Evolutionary conservation across 257 asterid genomes (phyloP).

Genomic region (Mentha longifolia): DNA sequence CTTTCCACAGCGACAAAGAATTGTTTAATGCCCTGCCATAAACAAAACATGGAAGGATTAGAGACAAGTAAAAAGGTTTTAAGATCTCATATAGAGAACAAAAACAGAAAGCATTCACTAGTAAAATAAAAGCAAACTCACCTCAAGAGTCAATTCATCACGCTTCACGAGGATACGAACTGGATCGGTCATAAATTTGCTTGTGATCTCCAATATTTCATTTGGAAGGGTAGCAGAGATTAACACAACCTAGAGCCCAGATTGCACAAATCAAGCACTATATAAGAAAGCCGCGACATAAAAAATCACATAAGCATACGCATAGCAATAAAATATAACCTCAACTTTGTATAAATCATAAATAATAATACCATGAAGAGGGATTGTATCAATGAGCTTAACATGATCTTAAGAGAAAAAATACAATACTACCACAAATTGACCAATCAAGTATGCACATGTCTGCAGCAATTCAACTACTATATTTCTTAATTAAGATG

Average conservation of each 20-base stretch:
- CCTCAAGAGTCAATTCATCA: conserved; percentile 99
- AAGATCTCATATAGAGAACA: conserved; percentile 17
- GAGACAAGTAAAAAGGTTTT: conserved; percentile 14
- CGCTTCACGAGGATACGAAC: conserved; percentile 97
- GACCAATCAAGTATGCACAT: too few relatives aligned
- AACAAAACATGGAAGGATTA: not conserved
- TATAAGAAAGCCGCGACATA: conserved; percentile 19
- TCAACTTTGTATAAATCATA: not conserved
- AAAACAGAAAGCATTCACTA: not conserved
- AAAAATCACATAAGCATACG: conserved; percentile 8
- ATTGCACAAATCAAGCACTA: conserved; percentile 7
- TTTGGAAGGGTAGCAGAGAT: conserved; percentile 98
- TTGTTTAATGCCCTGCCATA: conserved; percentile 90
- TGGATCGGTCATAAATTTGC: conserved; percentile 99
- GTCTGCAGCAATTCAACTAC: too few relatives aligned
- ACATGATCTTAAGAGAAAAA: too few relatives aligned
- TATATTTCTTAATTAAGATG: too few relatives aligned
- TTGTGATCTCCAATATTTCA: conserved; percentile 92
- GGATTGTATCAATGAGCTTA: not conserved
- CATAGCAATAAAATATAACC: not conserved
- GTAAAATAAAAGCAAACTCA: conserved; percentile 23
- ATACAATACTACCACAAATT: too few relatives aligned
- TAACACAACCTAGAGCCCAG: conserved; percentile 73
- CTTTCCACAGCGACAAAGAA: conserved; percentile 96
- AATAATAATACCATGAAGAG: not conserved